A percentile compares a stretch with the other conserved stretches of the same genome.
These are phyloP conservation scores for Orbilia javanica DNA, from an alignment of 2,329 filamentous ascomycete genomes.

Conservation along the genomic window DNA sequence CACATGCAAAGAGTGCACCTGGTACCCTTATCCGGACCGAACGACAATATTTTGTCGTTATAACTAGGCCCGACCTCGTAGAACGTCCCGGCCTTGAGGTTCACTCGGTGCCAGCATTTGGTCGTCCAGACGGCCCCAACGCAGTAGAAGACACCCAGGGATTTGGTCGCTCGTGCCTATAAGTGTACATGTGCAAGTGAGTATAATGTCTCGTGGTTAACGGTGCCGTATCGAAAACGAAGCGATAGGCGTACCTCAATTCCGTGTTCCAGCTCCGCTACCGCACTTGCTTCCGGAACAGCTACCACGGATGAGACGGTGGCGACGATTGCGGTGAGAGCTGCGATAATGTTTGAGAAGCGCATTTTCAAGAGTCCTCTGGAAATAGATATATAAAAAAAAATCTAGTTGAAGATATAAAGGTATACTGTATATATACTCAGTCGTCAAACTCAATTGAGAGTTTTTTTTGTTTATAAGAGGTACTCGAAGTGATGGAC, in stretches of 20 bases:
- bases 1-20: conserved; percentile 48
- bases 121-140: conserved; percentile 18
- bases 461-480: too few species aligned
- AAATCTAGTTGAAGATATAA: not conserved
- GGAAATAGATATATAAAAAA: not conserved
- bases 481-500: not conserved
- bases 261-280: not conserved
- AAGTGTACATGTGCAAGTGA: not conserved
- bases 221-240: not conserved
- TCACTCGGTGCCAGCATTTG: conserved; percentile 44
- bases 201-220: not conserved
- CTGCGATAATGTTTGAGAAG: conserved; percentile 17
- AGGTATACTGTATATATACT: conserved; percentile 3
- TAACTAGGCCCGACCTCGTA: conserved; percentile 38
- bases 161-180: conserved; percentile 27
- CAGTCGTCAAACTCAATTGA: conserved; percentile 9
- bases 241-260: conserved; percentile 22
- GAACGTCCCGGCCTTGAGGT: conserved; percentile 26
- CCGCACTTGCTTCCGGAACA: conserved; percentile 12
- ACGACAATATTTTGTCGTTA: conserved; percentile 30
- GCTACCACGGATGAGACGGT: conserved; percentile 1
- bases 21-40: conserved; percentile 47
- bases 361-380: conserved; percentile 25
- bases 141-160: conserved; percentile 48
- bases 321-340: not conserved